A percentile compares a stretch with the other conserved stretches of the same genome.
Conservation (phyloP, 148 eudicot species). For the Heliamphora exappendiculata region DNA sequence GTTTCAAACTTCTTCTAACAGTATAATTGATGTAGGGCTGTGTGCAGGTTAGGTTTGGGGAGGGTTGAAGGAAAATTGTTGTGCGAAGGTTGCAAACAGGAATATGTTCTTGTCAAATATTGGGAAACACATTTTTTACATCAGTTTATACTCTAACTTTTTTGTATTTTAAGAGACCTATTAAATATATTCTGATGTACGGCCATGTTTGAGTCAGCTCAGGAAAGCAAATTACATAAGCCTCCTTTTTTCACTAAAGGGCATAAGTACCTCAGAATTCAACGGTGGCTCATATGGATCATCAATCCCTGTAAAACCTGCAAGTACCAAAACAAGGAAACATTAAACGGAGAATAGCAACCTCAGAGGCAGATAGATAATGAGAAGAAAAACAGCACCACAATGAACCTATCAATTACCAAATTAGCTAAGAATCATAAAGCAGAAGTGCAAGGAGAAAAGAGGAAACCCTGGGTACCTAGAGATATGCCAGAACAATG, state of each 20-base stretch:
- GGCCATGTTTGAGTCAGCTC: not conserved
- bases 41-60: no score
- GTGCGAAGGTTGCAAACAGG: no score
- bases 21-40: not conserved
- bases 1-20: not conserved
- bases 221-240: not conserved
- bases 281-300: slow-evolving; percentile 89
- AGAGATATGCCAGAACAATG: not conserved
- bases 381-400: not conserved
- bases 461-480: not conserved
- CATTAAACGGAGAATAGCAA: not conserved
- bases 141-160: not conserved
- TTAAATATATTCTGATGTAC: not conserved
- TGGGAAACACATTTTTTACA: not conserved
- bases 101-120: not conserved
- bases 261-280: slow-evolving; percentile 60
- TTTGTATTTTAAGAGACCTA: not conserved
- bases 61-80: no score
- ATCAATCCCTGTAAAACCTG: slow-evolving; percentile 96
- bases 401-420: not conserved
- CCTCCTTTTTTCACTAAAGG: not conserved
- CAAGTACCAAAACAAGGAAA: slow-evolving; percentile 13
- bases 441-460: not conserved
- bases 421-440: not conserved
- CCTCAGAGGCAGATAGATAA: not conserved